phyloP scores from a whole-genome alignment of 164 flowering plant genomes.

The Vitis riparia region DNA sequence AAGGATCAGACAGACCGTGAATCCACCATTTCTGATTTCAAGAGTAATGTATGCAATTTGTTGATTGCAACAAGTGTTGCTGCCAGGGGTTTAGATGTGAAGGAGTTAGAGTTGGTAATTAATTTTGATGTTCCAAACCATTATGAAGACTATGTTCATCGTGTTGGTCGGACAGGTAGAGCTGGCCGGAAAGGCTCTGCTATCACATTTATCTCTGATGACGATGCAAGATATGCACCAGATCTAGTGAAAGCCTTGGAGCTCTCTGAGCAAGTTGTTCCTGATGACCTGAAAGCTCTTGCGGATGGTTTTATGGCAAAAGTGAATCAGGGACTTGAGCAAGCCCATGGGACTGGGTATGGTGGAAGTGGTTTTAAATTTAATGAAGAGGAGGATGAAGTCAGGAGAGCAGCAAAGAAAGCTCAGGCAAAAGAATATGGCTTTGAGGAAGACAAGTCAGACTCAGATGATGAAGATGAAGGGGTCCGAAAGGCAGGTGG shows the following conservation, averaged over 20 bases:
- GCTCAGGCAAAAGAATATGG: conserved; percentile 98
- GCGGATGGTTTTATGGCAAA: conserved; percentile 93
- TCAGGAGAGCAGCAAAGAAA: conserved; percentile 91
- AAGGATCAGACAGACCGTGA: conserved; percentile 97
- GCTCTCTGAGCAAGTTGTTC: conserved; percentile 90
- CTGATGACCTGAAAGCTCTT: conserved; percentile 83
- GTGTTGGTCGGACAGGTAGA: conserved; percentile 94
- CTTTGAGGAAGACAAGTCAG: conserved; percentile 94
- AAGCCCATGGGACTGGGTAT: conserved; percentile 95
- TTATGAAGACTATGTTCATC: conserved; percentile 97
- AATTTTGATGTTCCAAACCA: conserved; percentile 93
- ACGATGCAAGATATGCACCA: conserved; percentile 85
- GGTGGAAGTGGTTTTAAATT: conserved; percentile 98
- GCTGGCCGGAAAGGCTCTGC: conserved; percentile 97
- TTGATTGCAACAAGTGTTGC: conserved; percentile 94
- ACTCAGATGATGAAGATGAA: conserved; percentile 92
- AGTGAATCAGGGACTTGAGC: conserved; percentile 90
- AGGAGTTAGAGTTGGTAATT: conserved; percentile 90
- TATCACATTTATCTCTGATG: conserved; percentile 85
- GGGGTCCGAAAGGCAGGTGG: conserved; percentile 89
- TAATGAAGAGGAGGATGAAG: conserved; percentile 97
- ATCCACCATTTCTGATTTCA: conserved; percentile 88
- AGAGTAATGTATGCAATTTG: conserved; percentile 84
- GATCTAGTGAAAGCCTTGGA: conserved; percentile 95
- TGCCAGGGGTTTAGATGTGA: conserved; percentile 96